phyloP scores from a whole-genome alignment of 2,329 filamentous ascomycete genomes.

The Penicillium crustosum region DNA sequence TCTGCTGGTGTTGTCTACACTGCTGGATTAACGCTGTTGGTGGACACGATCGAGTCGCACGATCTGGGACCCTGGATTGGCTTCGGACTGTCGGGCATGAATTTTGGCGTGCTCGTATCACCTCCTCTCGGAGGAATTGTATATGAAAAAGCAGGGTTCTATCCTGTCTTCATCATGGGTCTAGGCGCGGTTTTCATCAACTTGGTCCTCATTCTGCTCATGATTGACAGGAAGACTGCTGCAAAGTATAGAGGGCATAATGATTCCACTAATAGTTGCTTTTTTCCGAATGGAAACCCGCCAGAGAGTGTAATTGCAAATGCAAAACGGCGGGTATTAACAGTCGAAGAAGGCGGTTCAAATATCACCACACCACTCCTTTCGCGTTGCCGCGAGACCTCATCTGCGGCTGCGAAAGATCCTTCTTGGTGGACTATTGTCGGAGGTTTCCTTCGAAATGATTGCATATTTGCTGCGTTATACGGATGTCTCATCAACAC shows the following conservation, averaged over 20 bases:
- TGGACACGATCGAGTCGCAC: constrained; percentile 11
- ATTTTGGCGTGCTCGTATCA: constrained; percentile 8
- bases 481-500: constrained; percentile 9
- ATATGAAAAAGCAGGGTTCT: constrained; percentile 8
- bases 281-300: background rate
- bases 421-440: constrained; percentile 6
- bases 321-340: constrained; percentile 3
- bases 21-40: constrained; percentile 10
- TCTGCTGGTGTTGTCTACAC: constrained; percentile 6
- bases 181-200: constrained; percentile 2
- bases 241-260: background rate
- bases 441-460: constrained; percentile 1
- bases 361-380: constrained; percentile 1
- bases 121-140: constrained; percentile 7
- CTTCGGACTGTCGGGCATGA: constrained; percentile 11
- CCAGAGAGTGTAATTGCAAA: background rate
- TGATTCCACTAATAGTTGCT: background rate
- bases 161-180: constrained; percentile 7
- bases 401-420: background rate
- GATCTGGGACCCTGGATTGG: constrained; percentile 10
- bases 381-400: background rate
- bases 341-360: background rate
- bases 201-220: constrained; percentile 3
- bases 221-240: constrained; percentile 4
- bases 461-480: background rate